Evolutionary conservation across 495 filamentous ascomycete genomes (phyloP), one percentile per base, ranked within the genome.

Genomic region (Hyaloscypha variabilis): DNA sequence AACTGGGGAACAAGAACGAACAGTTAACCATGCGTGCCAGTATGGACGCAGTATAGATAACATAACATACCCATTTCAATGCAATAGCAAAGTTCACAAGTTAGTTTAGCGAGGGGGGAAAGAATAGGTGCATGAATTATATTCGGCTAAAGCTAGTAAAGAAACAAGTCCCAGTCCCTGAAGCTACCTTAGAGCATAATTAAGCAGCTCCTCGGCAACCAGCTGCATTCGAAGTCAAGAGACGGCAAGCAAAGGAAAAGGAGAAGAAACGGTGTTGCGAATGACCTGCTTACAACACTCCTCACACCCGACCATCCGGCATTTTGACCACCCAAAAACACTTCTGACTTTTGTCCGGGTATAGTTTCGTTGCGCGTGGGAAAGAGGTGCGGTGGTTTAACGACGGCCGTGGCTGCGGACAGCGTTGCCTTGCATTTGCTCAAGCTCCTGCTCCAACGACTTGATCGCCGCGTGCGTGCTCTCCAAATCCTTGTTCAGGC

Each of bases 401-500:
- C 95, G 96, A 81, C 95, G 93, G 69, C 95, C 96, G 76, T 96
- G 92, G 83, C 93, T 97, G 79, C 95, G 88, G 74, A 91, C 91
- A 72, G 92, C 86, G 73, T 87, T 94, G 71, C 94, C 94, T 75
- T 99, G 96, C 86, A 99, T 88, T 69, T 85, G 78, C 80, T 98
- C 95, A 71, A 99, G 87, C 75, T 99, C 95, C 72, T 83, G 80
- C 82, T 99, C 96, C 75, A 99, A 86, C 68, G 89, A 84, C 85
- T 98, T 99, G 88, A 99, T 99, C 60, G 92, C 90, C 77, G 96
- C 95, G 69, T 99, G 95, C 54, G 94, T 97, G 76, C 88, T 90
- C 83, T 99, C 95, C 74, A 99, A 84, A 75, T 99, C 95, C 86
- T 99, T 99, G 86, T 99, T 99, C 79, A 99, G 86, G 71, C 95